These are phyloP conservation scores for Epichloe sylvatica DNA, from an alignment of 2,329 filamentous ascomycete species.

Conservation along the genomic window DNA sequence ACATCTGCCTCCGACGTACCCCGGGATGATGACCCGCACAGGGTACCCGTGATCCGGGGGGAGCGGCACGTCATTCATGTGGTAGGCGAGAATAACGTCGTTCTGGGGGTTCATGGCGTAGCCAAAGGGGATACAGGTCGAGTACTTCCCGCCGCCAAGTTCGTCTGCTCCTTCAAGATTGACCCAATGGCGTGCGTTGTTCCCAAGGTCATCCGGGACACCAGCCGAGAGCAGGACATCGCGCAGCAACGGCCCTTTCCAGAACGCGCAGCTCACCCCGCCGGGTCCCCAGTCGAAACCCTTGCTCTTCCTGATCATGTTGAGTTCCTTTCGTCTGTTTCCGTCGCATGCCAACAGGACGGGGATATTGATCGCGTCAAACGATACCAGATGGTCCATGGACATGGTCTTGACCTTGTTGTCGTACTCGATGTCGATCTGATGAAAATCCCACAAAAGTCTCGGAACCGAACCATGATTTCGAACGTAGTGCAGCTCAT, in stretches of 20 bases:
- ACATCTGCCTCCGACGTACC: constrained; percentile 28
- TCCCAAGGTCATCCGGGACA: constrained; percentile 13
- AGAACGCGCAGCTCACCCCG: constrained; percentile 34
- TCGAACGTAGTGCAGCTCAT: constrained; percentile 36
- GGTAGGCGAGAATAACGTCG: constrained; percentile 4
- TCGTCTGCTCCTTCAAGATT: constrained; percentile 37
- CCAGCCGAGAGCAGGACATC: constrained; percentile 30
- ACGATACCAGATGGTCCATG: constrained; percentile 31
- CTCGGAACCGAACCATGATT: constrained; percentile 38
- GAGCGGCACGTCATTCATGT: constrained; percentile 30
- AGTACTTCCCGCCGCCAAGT: constrained; percentile 31
- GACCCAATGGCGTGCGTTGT: constrained; percentile 20
- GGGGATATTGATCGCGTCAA: constrained; percentile 32
- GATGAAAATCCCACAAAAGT: constrained; percentile 34
- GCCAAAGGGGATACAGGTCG: constrained; percentile 32
- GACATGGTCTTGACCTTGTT: constrained; percentile 21
- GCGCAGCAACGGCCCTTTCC: constrained; percentile 31
- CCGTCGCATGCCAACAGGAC: constrained; percentile 35
- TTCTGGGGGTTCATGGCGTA: constrained; percentile 18
- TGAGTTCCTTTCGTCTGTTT: constrained; percentile 37
- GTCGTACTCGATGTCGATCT: constrained; percentile 27
- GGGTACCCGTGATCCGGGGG: constrained; percentile 33
- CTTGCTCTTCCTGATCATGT: constrained; percentile 33
- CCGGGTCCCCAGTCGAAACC: constrained; percentile 34
- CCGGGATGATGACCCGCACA: constrained; percentile 26